These are phyloP conservation scores for Coffea humblotiana DNA, from an alignment of 305 asterid genomes.

Conservation along the genomic window DNA sequence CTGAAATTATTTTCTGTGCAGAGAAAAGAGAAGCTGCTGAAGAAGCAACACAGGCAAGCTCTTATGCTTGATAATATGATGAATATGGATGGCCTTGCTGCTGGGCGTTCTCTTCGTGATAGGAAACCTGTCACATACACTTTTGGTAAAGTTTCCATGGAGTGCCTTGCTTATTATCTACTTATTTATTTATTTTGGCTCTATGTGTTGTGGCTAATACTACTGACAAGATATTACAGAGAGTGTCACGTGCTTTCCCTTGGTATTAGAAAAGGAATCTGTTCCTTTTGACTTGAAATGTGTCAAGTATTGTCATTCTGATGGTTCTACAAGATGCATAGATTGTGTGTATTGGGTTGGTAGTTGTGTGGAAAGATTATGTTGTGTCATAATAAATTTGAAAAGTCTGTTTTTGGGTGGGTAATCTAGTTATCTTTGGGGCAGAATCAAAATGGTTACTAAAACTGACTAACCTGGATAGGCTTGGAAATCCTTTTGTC, in stretches of 20 bases:
- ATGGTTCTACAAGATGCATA: not conserved
- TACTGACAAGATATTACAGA: not conserved
- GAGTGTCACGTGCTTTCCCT: not conserved
- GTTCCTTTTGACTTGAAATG: not conserved
- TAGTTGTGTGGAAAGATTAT: not conserved
- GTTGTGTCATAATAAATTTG: not conserved
- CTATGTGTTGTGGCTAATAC: not conserved
- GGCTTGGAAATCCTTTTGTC: not conserved
- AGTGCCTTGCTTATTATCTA: not conserved
- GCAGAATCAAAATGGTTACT: not conserved
- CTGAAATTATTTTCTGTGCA: conserved; percentile 42
- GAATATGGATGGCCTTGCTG: conserved; percentile 60
- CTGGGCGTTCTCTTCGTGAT: conserved; percentile 97
- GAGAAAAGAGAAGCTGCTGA: conserved; percentile 84
- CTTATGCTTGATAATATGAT: conserved; percentile 90
- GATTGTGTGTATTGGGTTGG: not conserved
- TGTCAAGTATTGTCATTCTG: not conserved
- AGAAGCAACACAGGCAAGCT: conserved; percentile 95
- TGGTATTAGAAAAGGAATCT: not conserved
- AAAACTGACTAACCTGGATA: not conserved
- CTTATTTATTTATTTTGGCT: not conserved
- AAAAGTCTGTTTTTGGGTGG: not conserved
- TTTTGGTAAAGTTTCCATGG: conserved; percentile 52
- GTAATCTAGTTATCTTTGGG: not conserved
- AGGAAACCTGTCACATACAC: conserved; percentile 96